A percentile compares a stretch with the other conserved stretches of the same genome.
Evolutionary conservation across 2,329 filamentous ascomycete species (phyloP).

Genomic region (Aureobasidium sp.): DNA sequence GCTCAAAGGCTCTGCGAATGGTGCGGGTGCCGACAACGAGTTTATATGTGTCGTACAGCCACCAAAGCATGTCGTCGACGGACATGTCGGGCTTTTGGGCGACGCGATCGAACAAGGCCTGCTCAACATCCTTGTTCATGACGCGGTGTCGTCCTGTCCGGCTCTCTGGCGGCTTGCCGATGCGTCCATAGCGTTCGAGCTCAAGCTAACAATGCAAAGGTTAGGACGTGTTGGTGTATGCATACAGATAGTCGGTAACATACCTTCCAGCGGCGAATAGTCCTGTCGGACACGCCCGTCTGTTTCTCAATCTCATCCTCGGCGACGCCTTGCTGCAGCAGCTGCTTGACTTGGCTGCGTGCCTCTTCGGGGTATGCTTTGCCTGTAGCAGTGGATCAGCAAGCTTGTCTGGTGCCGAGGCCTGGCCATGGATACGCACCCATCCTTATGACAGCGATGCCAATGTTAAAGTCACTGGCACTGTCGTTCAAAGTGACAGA

Average conservation of each 20-base stretch:
- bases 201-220: conserved; percentile 21
- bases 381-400: conserved; percentile 18
- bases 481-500: conserved; percentile 7
- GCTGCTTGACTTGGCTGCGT: conserved; percentile 23
- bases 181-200: conserved; percentile 31
- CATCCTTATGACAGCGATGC: conserved; percentile 15
- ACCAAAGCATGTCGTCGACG: conserved; percentile 34
- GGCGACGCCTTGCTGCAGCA: conserved; percentile 30
- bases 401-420: conserved; percentile 5
- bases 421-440: conserved; percentile 9
- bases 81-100: conserved; percentile 30
- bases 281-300: conserved; percentile 31
- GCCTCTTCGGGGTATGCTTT: conserved; percentile 24
- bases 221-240: neutral
- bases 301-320: conserved; percentile 32
- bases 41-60: conserved; percentile 31
- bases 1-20: conserved; percentile 32
- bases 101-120: conserved; percentile 31
- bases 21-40: conserved; percentile 33
- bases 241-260: neutral
- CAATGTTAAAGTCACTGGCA: conserved; percentile 13
- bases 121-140: conserved; percentile 29
- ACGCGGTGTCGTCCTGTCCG: conserved; percentile 31
- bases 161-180: conserved; percentile 32
- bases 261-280: conserved; percentile 29